Evolutionary conservation across 768 basidiomycete genomes (phyloP).

Genomic region (Pisolithus marmoratus): DNA sequence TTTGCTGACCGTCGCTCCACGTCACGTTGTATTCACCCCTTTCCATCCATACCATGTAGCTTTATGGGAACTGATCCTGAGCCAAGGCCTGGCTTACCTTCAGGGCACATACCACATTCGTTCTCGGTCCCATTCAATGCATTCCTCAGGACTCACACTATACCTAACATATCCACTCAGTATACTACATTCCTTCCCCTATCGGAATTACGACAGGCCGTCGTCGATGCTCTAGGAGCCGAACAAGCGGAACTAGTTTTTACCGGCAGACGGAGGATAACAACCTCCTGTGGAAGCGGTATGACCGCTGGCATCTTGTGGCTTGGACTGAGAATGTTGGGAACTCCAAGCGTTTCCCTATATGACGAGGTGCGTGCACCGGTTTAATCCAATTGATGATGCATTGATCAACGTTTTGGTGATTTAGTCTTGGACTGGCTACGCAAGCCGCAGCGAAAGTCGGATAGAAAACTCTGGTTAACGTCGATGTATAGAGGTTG

Average conservation of each 20-base stretch:
- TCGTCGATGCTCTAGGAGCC: conserved; percentile 59
- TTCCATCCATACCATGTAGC: conserved; percentile 35
- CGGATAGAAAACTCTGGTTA: conserved; percentile 52
- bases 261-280: conserved; percentile 53
- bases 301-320: conserved; percentile 97
- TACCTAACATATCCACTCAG: conserved; percentile 31
- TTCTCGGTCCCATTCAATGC: conserved; percentile 76
- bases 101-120: conserved; percentile 90
- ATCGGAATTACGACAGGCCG: conserved; percentile 50
- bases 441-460: conserved; percentile 72
- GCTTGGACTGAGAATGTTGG: conserved; percentile 80
- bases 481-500: conserved; percentile 1
- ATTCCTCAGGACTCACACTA: conserved; percentile 50
- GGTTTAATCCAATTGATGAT: conserved; percentile 5
- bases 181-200: conserved; percentile 58
- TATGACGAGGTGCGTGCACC: conserved; percentile 82
- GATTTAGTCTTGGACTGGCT: conserved; percentile 89
- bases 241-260: conserved; percentile 52
- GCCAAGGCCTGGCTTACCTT: conserved; percentile 80
- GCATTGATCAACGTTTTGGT: conserved; percentile 11
- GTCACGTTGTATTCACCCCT: conserved; percentile 2
- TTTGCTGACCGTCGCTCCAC: neutral
- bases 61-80: conserved; percentile 81
- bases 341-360: conserved; percentile 55
- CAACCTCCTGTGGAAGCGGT: conserved; percentile 88